phyloP scores from a whole-genome alignment of 129 eudicot species.

The Lactuca saligna region DNA sequence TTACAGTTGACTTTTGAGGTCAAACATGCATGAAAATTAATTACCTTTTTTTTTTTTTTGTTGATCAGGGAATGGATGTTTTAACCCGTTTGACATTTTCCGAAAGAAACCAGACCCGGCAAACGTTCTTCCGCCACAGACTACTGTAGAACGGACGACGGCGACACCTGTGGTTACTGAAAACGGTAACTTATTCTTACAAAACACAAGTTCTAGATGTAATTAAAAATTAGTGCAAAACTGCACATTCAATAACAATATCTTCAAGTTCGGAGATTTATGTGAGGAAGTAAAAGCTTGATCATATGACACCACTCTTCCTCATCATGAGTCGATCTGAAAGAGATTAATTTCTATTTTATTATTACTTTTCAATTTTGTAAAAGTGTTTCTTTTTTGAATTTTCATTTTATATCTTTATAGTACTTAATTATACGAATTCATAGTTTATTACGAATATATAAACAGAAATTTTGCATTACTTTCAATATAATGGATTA shows the following conservation, averaged over 20 bases:
- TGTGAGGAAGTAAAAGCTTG: no score
- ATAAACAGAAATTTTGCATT: background rate
- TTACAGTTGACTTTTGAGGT: background rate
- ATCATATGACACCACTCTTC: no score
- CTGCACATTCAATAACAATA: no score
- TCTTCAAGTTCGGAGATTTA: no score
- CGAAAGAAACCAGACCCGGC: background rate
- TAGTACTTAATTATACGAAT: no score
- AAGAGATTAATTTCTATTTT: no score
- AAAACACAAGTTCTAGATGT: background rate
- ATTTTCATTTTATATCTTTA: no score
- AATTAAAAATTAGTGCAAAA: no score
- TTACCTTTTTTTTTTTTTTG: background rate
- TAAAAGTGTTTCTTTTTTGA: no score
- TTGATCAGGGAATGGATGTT: slow-evolving; percentile 26
- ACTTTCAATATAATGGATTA: background rate
- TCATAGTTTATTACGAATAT: no score
- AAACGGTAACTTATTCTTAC: slow-evolving; percentile 18
- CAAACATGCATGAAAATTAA: background rate
- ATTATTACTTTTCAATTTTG: no score
- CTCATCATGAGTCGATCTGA: no score
- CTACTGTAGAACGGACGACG: background rate
- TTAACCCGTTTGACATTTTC: slow-evolving; percentile 31
- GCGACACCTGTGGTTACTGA: slow-evolving; percentile 10
- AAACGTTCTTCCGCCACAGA: background rate